Percentiles rank a stretch among this genome's conserved stretches.
Evolutionary conservation across 2,329 filamentous ascomycete species (phyloP).

Genomic region (Aspergillus aculeatus): DNA sequence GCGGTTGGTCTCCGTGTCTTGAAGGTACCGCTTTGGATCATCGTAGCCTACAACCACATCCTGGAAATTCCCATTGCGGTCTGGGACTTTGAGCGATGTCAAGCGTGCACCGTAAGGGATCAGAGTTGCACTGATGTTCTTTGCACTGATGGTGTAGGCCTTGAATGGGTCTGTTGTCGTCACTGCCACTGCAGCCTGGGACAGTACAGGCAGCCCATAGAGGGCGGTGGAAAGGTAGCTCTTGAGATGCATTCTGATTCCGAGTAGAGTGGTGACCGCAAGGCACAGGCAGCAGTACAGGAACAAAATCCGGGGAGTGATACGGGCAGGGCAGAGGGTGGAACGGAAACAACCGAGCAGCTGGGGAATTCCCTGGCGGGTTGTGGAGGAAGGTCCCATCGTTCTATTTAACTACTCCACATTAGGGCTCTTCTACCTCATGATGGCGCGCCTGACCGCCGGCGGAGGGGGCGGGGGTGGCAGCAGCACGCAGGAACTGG

Average conservation of each 20-base stretch:
- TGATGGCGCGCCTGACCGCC: conserved; percentile 21
- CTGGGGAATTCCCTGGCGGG: conserved; percentile 15
- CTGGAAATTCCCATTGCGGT: conserved; percentile 49
- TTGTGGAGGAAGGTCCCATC: conserved; percentile 20
- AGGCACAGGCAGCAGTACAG: conserved; percentile 33
- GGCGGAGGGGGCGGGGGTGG: conserved; percentile 13
- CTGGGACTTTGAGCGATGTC: conserved; percentile 50
- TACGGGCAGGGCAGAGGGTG: conserved; percentile 29
- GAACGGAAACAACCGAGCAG: conserved; percentile 28
- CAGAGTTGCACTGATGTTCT: conserved; percentile 49
- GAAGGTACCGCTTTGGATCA: conserved; percentile 44
- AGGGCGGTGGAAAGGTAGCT: conserved; percentile 34
- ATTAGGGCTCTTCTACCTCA: conserved; percentile 16
- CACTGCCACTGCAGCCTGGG: conserved; percentile 15
- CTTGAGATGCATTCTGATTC: conserved; percentile 39
- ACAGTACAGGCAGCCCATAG: conserved; percentile 33
- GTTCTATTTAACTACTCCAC: conserved; percentile 14
- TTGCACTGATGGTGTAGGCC: conserved; percentile 46
- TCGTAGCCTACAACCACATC: conserved; percentile 55
- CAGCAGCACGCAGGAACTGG: conserved; percentile 16
- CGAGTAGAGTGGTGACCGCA: conserved; percentile 26
- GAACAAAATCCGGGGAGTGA: conserved; percentile 29
- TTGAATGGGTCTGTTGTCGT: conserved; percentile 36
- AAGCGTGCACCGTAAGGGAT: conserved; percentile 51
- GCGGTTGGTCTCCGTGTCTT: conserved; percentile 48